Evolutionary conservation across 352 stramenopile species (phyloP).

Genomic region (Phytophthora pseudosyringae): DNA sequence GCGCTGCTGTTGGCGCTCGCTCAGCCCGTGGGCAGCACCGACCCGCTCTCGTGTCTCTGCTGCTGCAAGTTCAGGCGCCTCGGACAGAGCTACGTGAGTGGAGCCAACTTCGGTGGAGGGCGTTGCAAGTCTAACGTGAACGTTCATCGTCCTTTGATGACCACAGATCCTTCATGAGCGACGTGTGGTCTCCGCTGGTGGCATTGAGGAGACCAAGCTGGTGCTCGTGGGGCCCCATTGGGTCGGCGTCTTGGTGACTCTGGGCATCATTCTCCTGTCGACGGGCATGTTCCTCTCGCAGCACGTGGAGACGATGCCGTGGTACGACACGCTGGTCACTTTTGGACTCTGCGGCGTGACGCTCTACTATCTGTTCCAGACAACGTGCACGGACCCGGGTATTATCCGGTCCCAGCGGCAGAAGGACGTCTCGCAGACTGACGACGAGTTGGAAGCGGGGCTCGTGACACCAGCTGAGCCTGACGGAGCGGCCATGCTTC

Average conservation of each 20-base stretch:
- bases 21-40: slow-evolving; percentile 40
- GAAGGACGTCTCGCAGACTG: slow-evolving; percentile 23
- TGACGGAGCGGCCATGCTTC: slow-evolving; percentile 2
- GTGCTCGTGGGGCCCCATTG: slow-evolving; percentile 81
- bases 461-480: not conserved
- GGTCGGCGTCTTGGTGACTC: slow-evolving; percentile 77
- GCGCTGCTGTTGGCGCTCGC: slow-evolving; percentile 26
- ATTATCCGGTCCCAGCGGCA: slow-evolving; percentile 48
- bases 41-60: slow-evolving; percentile 66
- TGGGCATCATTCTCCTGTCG: slow-evolving; percentile 64
- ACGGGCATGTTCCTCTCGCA: slow-evolving; percentile 70
- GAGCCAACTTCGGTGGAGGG: not conserved
- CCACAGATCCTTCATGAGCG: slow-evolving; percentile 59
- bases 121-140: slow-evolving; percentile 19
- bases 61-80: slow-evolving; percentile 63
- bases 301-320: slow-evolving; percentile 54
- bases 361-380: slow-evolving; percentile 76
- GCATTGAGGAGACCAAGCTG: slow-evolving; percentile 37
- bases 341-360: slow-evolving; percentile 59
- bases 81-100: slow-evolving; percentile 49
- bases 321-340: slow-evolving; percentile 67
- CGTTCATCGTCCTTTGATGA: not conserved
- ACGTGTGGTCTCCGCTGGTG: slow-evolving; percentile 29
- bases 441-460: slow-evolving; percentile 34
- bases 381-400: slow-evolving; percentile 76